Conservation (phyloP, 371 early-diverging fungal genomes). For the Mortierella sp. region DNA sequence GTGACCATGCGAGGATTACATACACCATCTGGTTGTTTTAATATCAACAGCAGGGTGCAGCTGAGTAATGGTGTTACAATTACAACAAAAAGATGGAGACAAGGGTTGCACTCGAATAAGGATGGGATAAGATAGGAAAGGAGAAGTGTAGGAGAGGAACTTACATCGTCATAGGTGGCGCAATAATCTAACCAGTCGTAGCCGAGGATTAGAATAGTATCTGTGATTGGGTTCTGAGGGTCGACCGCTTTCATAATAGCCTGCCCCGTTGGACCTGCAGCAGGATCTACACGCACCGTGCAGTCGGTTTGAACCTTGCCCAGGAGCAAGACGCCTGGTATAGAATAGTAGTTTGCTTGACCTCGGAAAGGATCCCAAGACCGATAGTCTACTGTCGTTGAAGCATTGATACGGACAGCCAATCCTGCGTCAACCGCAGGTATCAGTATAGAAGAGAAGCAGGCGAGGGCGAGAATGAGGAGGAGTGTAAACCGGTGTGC, state of each 20-base stretch:
- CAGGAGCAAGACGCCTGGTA: constrained; percentile 40
- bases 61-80: neutral
- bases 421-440: constrained; percentile 35
- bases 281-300: constrained; percentile 22
- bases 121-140: neutral
- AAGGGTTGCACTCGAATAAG: neutral
- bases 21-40: neutral
- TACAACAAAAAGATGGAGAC: neutral
- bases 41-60: neutral
- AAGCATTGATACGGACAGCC: constrained; percentile 20
- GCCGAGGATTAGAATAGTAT: constrained; percentile 24
- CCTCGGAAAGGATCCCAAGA: constrained; percentile 50
- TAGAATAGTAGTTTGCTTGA: constrained; percentile 14
- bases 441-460: constrained; percentile 13
- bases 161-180: constrained; percentile 54
- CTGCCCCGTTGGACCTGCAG: constrained; percentile 27
- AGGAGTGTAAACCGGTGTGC: constrained; percentile 3
- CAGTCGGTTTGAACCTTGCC: constrained; percentile 37
- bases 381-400: constrained; percentile 15
- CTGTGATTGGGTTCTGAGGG: constrained; percentile 4
- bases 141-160: constrained; percentile 2
- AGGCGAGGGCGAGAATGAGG: neutral
- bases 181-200: constrained; percentile 53
- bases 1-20: neutral
- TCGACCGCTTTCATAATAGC: constrained; percentile 21